Evolutionary conservation across 257 asterid genomes (phyloP).

Genomic region (Paraleonurus japonicus): DNA sequence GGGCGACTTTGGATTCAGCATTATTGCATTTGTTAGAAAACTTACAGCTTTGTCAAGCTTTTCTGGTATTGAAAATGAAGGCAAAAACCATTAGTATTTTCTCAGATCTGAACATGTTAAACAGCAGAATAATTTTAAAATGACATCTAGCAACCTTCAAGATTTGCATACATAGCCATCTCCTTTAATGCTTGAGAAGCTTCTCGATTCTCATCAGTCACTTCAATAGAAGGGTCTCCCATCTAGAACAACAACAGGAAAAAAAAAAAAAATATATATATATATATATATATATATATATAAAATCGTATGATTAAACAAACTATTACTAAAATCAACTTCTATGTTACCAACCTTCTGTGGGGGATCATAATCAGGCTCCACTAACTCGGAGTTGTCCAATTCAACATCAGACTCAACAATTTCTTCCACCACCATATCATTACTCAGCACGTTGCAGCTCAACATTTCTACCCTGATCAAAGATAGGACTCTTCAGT

Average conservation of each 20-base stretch:
- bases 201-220: conserved; percentile 51
- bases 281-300: no score
- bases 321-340: neutral
- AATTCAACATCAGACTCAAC: conserved; percentile 65
- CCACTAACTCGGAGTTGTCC: conserved; percentile 51
- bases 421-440: conserved; percentile 40
- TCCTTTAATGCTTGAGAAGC: conserved; percentile 50
- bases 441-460: neutral
- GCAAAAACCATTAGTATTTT: neutral
- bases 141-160: conserved; percentile 37
- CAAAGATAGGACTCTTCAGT: neutral
- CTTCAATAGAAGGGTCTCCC: conserved; percentile 55
- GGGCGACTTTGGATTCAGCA: conserved; percentile 57
- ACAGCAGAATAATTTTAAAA: neutral
- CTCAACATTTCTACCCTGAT: conserved; percentile 22
- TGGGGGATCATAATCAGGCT: conserved; percentile 59
- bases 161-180: conserved; percentile 52
- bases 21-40: conserved; percentile 52
- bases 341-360: conserved; percentile 40
- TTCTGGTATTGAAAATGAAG: conserved; percentile 36
- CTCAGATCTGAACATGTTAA: neutral
- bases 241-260: conserved; percentile 40
- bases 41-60: conserved; percentile 46
- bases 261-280: neutral
- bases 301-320: neutral